Base-by-base conservation (phyloP, 2,329 filamentous ascomycete genomes). In the Claviceps citrina region DNA sequence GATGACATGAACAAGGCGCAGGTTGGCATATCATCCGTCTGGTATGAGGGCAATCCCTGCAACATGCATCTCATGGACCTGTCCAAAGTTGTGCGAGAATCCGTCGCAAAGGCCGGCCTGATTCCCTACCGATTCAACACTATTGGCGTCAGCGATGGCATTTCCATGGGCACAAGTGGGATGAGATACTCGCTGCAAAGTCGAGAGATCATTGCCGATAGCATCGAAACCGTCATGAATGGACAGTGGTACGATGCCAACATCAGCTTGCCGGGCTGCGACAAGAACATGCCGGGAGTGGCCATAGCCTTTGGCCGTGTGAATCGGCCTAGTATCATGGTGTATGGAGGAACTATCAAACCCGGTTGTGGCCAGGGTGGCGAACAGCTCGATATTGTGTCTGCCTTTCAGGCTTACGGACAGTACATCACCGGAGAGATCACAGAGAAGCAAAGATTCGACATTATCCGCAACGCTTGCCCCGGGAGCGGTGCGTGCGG, bases 241-340 rank as follows among this genome's bases (percentile, higher is more conserved):
- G 91, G 86, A 13, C 91, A 98, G 65, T 96, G 87, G 86, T 96
- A 98, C 59, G 91, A 98, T 61, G 89, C 78, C 51, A 96, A 96
- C 63, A 82, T 98, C 57, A 93, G 85, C 39, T 82, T 98, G 53
- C 91, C 91, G 12, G 91, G 91, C 36, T 98, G 91, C 64, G 91
- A 98, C 73, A 98, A 98, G 77, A 98, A 98, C 67, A 96, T 98
- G 91, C 86, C 86, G 1, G 84, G 84, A 61, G 84, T 91, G 10
- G 66, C 86, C 52, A 91, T 91, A 54, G 91, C 87, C 42, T 95
- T 95, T 84, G 89, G 86, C 28, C 76, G 91, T 51, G 78, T 95
- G 49, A 96, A 98, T 68, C 71, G 91, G 35, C 91, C 91, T 24
- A 86, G 84, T 52, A 70, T 98, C 57, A 98, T 98, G 91, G 84